Evolutionary conservation across 2,329 filamentous ascomycete genomes (phyloP).

Genomic region (Rutstroemia sydowiana): DNA sequence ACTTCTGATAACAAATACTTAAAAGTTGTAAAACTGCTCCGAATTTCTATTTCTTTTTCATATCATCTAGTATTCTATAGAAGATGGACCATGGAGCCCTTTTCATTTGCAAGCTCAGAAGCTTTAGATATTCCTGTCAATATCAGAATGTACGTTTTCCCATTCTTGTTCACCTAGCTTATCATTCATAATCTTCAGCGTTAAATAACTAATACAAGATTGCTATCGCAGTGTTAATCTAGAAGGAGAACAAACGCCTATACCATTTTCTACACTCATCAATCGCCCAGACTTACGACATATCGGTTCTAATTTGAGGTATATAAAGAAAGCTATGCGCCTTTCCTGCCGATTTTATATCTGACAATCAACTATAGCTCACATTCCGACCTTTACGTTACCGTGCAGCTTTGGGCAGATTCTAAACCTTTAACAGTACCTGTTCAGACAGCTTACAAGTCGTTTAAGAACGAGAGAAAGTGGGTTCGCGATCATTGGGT

Average conservation of each 20-base stretch:
- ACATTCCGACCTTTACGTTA: conserved; percentile 85
- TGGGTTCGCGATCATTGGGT: conserved; percentile 26
- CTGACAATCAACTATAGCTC: conserved; percentile 41
- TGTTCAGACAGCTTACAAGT: conserved; percentile 85
- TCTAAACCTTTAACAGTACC: conserved; percentile 91
- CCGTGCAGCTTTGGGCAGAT: conserved; percentile 88
- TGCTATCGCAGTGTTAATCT: conserved; percentile 53
- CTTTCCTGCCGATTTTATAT: neutral
- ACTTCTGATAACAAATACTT: neutral
- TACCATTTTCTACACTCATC: conserved; percentile 71
- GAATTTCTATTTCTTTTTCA: too few relatives aligned
- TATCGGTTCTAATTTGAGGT: conserved; percentile 78
- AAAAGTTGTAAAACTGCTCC: neutral
- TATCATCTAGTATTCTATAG: too few relatives aligned
- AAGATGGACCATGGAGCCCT: conserved; percentile 69
- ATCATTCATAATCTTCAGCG: neutral
- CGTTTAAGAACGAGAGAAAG: conserved; percentile 70
- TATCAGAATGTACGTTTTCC: conserved; percentile 49
- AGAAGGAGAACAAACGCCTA: conserved; percentile 69
- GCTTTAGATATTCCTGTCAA: conserved; percentile 68
- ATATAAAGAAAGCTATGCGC: conserved; percentile 1
- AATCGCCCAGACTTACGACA: conserved; percentile 75
- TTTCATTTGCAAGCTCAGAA: conserved; percentile 88
- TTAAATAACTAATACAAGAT: conserved; percentile 19
- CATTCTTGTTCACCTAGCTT: neutral